These are phyloP conservation scores for Phytophthora ohioensis DNA, from an alignment of 352 stramenopile genomes.

Conservation along the genomic window DNA sequence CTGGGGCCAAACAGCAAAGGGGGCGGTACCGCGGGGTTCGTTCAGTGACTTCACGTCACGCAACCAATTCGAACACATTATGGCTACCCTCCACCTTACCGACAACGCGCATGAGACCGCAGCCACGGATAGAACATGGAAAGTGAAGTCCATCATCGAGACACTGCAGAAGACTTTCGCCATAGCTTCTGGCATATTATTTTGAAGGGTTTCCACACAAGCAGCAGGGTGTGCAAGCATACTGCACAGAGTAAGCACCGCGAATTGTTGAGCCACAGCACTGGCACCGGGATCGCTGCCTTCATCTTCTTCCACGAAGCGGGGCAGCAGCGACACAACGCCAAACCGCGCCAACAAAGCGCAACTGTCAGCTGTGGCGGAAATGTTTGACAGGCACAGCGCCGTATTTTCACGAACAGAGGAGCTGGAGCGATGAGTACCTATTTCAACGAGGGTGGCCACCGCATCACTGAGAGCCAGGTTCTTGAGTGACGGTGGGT, in stretches of 20 bases:
- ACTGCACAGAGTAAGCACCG: constrained; percentile 75
- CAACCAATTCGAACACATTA: no score
- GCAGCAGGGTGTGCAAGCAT: constrained; percentile 63
- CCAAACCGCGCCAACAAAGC: constrained; percentile 68
- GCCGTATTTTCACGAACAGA: constrained; percentile 79
- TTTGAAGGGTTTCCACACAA: constrained; percentile 74
- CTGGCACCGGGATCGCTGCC: constrained; percentile 27
- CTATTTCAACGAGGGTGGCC: constrained; percentile 72
- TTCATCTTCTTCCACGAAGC: constrained; percentile 69
- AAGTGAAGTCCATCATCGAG: no score
- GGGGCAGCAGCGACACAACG: constrained; percentile 73
- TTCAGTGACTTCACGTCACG: no score
- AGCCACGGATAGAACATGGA: no score
- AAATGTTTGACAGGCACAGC: constrained; percentile 82
- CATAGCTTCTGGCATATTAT: constrained; percentile 67
- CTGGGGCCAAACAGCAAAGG: no score
- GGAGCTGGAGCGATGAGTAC: constrained; percentile 47
- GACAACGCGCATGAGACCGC: no score
- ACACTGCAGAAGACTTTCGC: constrained; percentile 9
- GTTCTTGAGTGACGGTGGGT: constrained; percentile 69
- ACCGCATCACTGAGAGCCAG: constrained; percentile 71
- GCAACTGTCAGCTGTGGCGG: constrained; percentile 61
- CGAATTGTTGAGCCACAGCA: constrained; percentile 66
- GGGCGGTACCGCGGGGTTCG: no score
- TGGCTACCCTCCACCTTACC: no score